Base-by-base conservation (phyloP, 2,329 filamentous ascomycete genomes). In the Pseudocercospora macadamiae region DNA sequence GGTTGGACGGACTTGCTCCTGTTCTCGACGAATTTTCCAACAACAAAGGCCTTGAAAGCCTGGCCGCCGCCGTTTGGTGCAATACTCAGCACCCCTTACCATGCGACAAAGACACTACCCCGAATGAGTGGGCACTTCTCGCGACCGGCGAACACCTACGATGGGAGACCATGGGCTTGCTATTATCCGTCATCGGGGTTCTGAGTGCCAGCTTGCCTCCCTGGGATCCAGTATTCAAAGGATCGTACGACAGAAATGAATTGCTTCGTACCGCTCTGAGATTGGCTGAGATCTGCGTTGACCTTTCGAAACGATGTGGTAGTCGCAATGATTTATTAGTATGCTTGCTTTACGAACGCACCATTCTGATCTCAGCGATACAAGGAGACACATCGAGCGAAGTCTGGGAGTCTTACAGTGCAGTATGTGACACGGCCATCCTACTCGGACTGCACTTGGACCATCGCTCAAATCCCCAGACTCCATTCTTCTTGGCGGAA, bases 91-190 rank as follows among this genome's bases (percentile, higher is more conserved):
- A 62, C 12, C 68, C 72, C 10, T 52, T 75, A 1, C 64, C 63
- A 3, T 62, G 73, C 19, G 66, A 69, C 32, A 64, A 68, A 14
- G 57, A 68, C 5, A 75, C 69, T 0, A 69, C 70, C 3, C 64
- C 72, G 5, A 62, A 64, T n/a, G 70, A 75, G 3, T 78, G 75
- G 63, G 72, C 69, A 19, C 51, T 61, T 2, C 67, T 66, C 18
- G 70, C 69, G 4, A 75, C 75, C 4, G 76, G 75, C 2, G 60
- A 71, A 7, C 64, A 69, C 25, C 53, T 77, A 7, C 67, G 75
- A 51, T 78, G 76, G 76, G 76, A 77, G 51, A 70, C 75, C 10
- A 63, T 77, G 2, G 76, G 75, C 0, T 67, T 76, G 8, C 54
- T 76, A 0, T 60, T 74, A 10, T 69, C 70, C 3, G 54, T 73